A percentile compares a stretch with the other conserved stretches of the same genome.
These are phyloP conservation scores for Apiotrichum laibachii DNA, from an alignment of 1,284 basidiomycete genomes.

Conservation along the genomic window DNA sequence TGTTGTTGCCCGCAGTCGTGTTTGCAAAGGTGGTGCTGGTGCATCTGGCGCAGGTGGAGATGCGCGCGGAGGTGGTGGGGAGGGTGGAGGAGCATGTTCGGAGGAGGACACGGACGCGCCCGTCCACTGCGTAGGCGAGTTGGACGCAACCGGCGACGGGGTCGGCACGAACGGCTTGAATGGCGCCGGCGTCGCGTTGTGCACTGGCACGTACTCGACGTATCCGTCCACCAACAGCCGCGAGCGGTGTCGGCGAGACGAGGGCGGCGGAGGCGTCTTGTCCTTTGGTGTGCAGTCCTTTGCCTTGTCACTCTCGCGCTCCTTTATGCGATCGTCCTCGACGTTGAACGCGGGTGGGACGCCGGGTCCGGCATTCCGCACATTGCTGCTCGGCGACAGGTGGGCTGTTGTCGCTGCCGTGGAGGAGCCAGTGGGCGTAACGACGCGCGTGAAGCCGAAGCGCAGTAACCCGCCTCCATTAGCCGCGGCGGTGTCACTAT, in stretches of 20 bases:
- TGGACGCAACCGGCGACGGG: not conserved
- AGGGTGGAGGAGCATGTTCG: not conserved
- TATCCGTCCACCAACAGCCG: not conserved
- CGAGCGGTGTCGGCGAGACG: too few relatives aligned
- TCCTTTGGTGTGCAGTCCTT: too few relatives aligned
- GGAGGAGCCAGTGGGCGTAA: not conserved
- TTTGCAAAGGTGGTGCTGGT: not conserved
- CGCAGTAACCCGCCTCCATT: not conserved
- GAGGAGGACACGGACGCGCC: not conserved
- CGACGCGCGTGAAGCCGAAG: not conserved
- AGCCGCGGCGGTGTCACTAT: too few relatives aligned
- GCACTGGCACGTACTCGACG: not conserved
- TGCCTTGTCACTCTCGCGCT: too few relatives aligned
- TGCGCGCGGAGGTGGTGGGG: not conserved
- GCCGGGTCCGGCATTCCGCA: too few relatives aligned
- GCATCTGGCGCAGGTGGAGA: not conserved
- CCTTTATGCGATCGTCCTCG: too few relatives aligned
- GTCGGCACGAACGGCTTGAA: not conserved
- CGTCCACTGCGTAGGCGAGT: too few relatives aligned
- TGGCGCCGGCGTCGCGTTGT: not conserved
- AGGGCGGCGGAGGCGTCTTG: too few relatives aligned
- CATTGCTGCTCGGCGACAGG: too few relatives aligned
- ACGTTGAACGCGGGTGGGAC: too few relatives aligned
- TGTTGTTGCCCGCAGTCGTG: not conserved
- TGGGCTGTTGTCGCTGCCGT: too few relatives aligned